phyloP scores from a whole-genome alignment of 345 rosid genomes.

The Arabidopsis thaliana region TAIR10.1 NC_003074.8:10701501-10702000 shows the following conservation, averaged over 20 bases:
- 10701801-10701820: background rate
- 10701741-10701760: background rate
- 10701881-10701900: background rate
- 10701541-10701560: background rate
- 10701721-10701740: constrained; percentile 13
- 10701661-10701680: background rate
- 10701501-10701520: constrained; percentile 12
- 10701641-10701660: background rate
- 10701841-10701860: constrained; percentile 5
- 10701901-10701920: background rate
- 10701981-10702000: constrained; percentile 7
- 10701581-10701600: background rate
- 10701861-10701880: background rate
- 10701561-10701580: background rate
- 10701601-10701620: background rate
- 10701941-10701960: background rate
- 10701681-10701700: background rate
- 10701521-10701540: background rate
- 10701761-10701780: background rate
- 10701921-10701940: background rate
- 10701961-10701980: background rate
- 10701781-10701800: background rate
- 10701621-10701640: constrained; percentile 20
- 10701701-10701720: constrained; percentile 14
- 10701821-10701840: background rate